Percentiles rank a stretch among this genome's conserved stretches.
phyloP scores from a whole-genome alignment of 2,329 filamentous ascomycete genomes.

The Monilinia laxa region DNA sequence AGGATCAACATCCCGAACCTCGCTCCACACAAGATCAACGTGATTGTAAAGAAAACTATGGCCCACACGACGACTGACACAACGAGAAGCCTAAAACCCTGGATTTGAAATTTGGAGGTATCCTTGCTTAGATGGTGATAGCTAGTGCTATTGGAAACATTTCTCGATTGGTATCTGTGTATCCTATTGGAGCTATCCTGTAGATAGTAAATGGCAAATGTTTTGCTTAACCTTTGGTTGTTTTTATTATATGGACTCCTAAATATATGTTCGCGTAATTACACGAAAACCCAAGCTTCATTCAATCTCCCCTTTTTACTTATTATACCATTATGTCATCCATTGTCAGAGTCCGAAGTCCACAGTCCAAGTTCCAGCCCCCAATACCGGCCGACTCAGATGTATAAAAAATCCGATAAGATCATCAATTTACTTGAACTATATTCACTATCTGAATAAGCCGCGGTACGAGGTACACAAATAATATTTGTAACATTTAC shows the following conservation, averaged over 20 bases:
- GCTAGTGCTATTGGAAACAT: slow-evolving; percentile 1
- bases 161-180: background rate
- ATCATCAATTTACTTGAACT: too few species aligned
- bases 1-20: background rate
- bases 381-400: too few species aligned
- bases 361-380: too few species aligned
- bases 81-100: background rate
- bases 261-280: too few species aligned
- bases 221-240: background rate
- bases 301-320: too few species aligned
- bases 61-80: background rate
- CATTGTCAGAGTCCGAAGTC: too few species aligned
- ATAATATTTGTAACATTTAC: background rate
- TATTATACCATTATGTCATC: too few species aligned
- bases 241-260: background rate
- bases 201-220: background rate
- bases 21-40: background rate
- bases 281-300: too few species aligned
- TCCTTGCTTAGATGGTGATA: slow-evolving; percentile 9
- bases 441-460: too few species aligned
- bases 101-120: background rate
- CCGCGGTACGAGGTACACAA: too few species aligned
- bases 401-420: too few species aligned
- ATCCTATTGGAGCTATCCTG: slow-evolving; percentile 8
- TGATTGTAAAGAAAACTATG: background rate